A percentile compares a stretch with the other conserved stretches of the same genome.
Conservation (phyloP, 169 alveolate species). For the Plasmodium gaboni region DNA sequence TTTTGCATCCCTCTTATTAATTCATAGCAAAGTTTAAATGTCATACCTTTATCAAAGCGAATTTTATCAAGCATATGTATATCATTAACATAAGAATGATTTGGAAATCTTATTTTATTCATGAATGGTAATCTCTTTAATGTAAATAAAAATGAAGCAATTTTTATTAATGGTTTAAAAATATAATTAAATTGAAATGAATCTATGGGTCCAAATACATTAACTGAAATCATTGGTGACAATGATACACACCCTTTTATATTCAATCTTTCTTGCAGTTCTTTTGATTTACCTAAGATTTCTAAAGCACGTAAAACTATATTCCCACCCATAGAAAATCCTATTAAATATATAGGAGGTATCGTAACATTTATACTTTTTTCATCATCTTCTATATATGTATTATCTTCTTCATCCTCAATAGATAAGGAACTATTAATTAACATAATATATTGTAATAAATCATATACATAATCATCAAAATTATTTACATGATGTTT, state of each 20-base stretch:
- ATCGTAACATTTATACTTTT: conserved; percentile 6
- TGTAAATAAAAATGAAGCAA: conserved; percentile 60
- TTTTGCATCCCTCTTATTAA: conserved; percentile 75
- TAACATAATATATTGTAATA: conserved; percentile 79
- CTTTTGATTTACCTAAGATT: conserved; percentile 32
- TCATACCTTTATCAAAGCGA: conserved; percentile 18
- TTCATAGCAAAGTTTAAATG: conserved; percentile 65
- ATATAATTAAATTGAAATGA: conserved; percentile 24
- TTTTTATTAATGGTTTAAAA: conserved; percentile 36
- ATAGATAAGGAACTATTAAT: conserved; percentile 48
- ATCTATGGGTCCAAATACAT: conserved; percentile 14
- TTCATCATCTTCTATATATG: too few relatives aligned
- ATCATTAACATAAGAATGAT: neutral
- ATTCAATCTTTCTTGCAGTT: conserved; percentile 22
- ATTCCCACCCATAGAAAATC: conserved; percentile 86
- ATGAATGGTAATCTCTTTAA: conserved; percentile 11
- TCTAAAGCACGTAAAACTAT: conserved; percentile 77
- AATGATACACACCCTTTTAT: conserved; percentile 79
- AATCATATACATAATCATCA: conserved; percentile 81
- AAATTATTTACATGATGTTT: conserved; percentile 60
- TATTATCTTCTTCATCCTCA: neutral
- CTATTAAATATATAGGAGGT: conserved; percentile 78
- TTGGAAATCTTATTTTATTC: conserved; percentile 12
- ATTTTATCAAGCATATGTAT: conserved; percentile 64
- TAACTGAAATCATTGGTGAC: conserved; percentile 80